Base-by-base conservation (phyloP, 371 early-diverging fungal genomes). In the Parasitella parasitica region DNA sequence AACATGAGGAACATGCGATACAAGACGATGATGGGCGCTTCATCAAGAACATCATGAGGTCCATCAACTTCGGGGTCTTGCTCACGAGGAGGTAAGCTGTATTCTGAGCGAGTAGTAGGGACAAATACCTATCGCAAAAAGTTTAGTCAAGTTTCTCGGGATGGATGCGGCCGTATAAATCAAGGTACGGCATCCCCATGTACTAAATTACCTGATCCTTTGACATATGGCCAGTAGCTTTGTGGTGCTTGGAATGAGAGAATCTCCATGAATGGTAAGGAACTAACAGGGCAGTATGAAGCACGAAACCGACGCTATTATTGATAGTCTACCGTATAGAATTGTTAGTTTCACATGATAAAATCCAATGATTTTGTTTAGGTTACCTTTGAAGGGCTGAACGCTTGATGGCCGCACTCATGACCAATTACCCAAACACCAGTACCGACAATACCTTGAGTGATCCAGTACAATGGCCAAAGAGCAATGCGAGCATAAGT, bases 381-480 rank as follows among this genome's bases (percentile, higher is more conserved):
- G 26, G 50, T 24, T 66, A 57, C 61, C 69, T 84, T 84, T 77
- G 86, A 85, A 63, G 88, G 81, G 35, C 91, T 91, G 82, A 92
- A 95, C 1, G 89, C 86, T 57, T 87, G 90, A 69, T 94, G 95
- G 5, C 94, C 95, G 66, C 90, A 87, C 70, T 91, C 94, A 72
- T 95, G 95, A 48, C 93, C 95, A 58, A 94, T 78, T 28, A 93
- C 91, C 95, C 95, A 95, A 54, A 92, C 54, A 38, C 95, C 95
- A 20, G 93, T 93, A 65, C 85, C 82, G 24, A 93, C 89, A 43
- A 90, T 78, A 51, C 94, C 94, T 76, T 91, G 92, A 35, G 75
- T 69, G 39, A 87, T 68, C 92, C 93, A 92, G 84, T 92, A 94
- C 22, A 74, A 36, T 4, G 85, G 78, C 95, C 95, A 94, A 0